Evolutionary conservation across 2,329 filamentous ascomycete genomes (phyloP).

Genomic region (Pezicula carpinea): DNA sequence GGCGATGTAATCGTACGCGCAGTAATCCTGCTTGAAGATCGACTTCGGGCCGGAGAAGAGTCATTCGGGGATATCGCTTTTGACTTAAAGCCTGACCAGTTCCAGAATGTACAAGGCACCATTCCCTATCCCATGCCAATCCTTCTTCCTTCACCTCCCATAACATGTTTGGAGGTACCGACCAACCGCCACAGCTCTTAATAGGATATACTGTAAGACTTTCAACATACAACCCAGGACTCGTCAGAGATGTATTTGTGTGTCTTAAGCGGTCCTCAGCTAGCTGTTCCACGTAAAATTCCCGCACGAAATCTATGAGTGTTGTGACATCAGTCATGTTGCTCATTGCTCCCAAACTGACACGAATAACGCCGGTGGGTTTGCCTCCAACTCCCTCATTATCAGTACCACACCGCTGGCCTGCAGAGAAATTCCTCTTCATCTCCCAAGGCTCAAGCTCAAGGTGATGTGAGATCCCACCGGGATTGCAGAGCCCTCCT

Average conservation of each 20-base stretch:
- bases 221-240: conserved; percentile 46
- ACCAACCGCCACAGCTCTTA: conserved; percentile 85
- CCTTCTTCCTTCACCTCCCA: conserved; percentile 84
- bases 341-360: conserved; percentile 87
- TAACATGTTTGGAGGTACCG: conserved; percentile 52
- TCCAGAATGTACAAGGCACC: conserved; percentile 86
- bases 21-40: conserved; percentile 67
- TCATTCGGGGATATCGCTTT: conserved; percentile 85
- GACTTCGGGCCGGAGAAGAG: conserved; percentile 69
- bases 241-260: neutral
- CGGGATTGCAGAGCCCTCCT: conserved; percentile 87
- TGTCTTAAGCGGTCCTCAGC: neutral
- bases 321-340: conserved; percentile 65
- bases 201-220: conserved; percentile 79
- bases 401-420: conserved; percentile 78
- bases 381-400: conserved; percentile 65
- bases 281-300: conserved; percentile 48
- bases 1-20: conserved; percentile 48
- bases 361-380: conserved; percentile 79
- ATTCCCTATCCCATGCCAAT: conserved; percentile 91
- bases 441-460: conserved; percentile 74
- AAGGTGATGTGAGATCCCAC: conserved; percentile 71
- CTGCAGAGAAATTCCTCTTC: conserved; percentile 75
- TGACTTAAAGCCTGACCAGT: conserved; percentile 83
- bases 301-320: conserved; percentile 61